These are phyloP conservation scores for Epichloe brachyelytri DNA, from an alignment of 2,329 filamentous ascomycete genomes.

Conservation along the genomic window DNA sequence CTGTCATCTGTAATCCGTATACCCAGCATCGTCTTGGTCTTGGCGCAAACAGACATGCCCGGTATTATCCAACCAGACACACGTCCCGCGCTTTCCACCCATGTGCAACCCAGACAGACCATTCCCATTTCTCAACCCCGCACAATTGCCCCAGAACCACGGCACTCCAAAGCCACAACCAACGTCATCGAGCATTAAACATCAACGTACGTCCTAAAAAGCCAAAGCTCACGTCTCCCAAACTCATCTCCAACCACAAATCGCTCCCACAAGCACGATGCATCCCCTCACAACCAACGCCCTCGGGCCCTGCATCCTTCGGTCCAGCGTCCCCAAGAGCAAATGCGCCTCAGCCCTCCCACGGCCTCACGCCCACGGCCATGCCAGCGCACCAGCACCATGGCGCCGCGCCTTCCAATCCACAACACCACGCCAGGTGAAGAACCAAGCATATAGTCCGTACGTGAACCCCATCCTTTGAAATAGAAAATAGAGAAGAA, in stretches of 20 bases:
- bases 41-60: too few species aligned
- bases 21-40: too few species aligned
- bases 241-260: neutral
- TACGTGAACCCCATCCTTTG: slow-evolving; percentile 1
- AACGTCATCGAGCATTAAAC: neutral
- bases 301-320: neutral
- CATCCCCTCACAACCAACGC: neutral
- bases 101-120: too few species aligned
- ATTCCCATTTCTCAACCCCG: too few species aligned
- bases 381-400: neutral
- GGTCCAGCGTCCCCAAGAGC: neutral
- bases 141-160: neutral
- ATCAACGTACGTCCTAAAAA: neutral
- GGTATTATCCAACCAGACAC: too few species aligned
- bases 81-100: too few species aligned
- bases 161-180: neutral
- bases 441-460: slow-evolving; percentile 12
- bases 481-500: neutral
- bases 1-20: too few species aligned
- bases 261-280: neutral
- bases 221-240: neutral
- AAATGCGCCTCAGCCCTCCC: neutral
- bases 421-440: slow-evolving; percentile 5
- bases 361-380: neutral
- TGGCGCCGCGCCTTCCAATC: slow-evolving; percentile 4